These are phyloP conservation scores for Alternaria incomplexa DNA, from an alignment of 2,329 filamentous ascomycete species.

Conservation along the genomic window DNA sequence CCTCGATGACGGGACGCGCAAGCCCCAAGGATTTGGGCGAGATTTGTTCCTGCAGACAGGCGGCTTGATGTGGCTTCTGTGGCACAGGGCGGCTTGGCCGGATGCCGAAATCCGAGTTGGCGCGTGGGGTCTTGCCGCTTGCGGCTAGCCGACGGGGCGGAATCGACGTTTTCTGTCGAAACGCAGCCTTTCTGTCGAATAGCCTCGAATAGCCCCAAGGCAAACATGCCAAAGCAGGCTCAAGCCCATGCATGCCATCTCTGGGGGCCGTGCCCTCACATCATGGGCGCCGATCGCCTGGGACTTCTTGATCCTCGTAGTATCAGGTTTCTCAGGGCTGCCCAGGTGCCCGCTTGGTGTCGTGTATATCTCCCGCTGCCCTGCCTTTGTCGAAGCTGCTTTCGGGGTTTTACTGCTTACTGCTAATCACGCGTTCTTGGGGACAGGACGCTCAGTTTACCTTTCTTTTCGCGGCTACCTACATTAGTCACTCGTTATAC, in stretches of 20 bases:
- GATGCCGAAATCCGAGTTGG: conserved; percentile 21
- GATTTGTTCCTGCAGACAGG: conserved; percentile 12
- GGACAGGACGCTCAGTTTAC: not conserved
- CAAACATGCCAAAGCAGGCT: not conserved
- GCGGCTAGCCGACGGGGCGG: conserved; percentile 4
- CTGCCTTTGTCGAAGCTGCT: not conserved
- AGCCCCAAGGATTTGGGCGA: conserved; percentile 7
- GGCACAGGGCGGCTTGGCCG: conserved; percentile 14
- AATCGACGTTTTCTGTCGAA: not conserved
- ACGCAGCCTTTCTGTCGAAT: not conserved
- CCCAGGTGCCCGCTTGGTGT: not conserved
- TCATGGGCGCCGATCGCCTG: not conserved
- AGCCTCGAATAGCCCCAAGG: not conserved
- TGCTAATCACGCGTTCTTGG: not conserved
- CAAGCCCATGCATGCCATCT: not conserved
- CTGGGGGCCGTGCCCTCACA: not conserved
- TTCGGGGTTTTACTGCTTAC: not conserved
- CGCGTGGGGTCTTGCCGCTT: conserved; percentile 3
- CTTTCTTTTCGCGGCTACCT: not conserved
- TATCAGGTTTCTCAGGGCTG: not conserved
- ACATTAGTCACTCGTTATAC: conserved; percentile 8
- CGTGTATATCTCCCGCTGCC: not conserved
- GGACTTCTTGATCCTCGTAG: not conserved
- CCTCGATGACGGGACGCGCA: conserved; percentile 5
- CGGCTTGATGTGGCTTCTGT: conserved; percentile 16